These are phyloP conservation scores for Schwanniomyces etchellsii DNA, from an alignment of 1,139 yeast species.

Conservation along the genomic window DNA sequence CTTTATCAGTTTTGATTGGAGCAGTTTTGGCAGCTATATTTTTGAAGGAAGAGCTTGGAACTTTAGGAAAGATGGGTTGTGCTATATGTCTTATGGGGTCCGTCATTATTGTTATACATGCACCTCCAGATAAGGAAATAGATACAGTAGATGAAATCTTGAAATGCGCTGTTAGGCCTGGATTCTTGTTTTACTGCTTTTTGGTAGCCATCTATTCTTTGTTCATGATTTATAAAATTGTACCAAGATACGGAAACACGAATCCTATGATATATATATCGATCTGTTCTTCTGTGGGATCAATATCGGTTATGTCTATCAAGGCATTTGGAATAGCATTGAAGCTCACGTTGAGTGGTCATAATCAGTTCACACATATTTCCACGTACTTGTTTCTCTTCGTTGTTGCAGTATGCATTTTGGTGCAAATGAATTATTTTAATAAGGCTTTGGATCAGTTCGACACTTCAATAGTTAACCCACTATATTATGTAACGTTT, in stretches of 20 bases:
- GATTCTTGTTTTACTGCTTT: constrained; percentile 64
- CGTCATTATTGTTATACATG: constrained; percentile 84
- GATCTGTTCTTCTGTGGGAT: constrained; percentile 86
- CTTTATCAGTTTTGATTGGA: constrained; percentile 83
- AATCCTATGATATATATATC: constrained; percentile 90
- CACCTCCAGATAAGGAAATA: constrained; percentile 89
- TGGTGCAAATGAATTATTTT: constrained; percentile 91
- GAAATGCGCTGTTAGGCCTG: constrained; percentile 74
- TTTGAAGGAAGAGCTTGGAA: constrained; percentile 80
- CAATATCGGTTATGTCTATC: constrained; percentile 86
- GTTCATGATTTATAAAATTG: constrained; percentile 78
- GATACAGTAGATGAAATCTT: constrained; percentile 85
- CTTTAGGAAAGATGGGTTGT: constrained; percentile 91
- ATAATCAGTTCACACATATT: constrained; percentile 80
- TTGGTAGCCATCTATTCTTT: constrained; percentile 61
- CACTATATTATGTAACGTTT: constrained; percentile 84
- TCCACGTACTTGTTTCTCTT: constrained; percentile 77
- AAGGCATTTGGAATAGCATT: constrained; percentile 93
- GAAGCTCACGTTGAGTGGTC: constrained; percentile 80
- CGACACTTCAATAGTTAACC: constrained; percentile 89
- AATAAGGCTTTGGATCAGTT: constrained; percentile 91
- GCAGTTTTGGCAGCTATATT: constrained; percentile 86
- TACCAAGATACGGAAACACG: constrained; percentile 72
- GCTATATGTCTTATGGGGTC: constrained; percentile 87
- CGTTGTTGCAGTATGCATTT: constrained; percentile 75